These are phyloP conservation scores for Lachnellula subtilissima DNA, from an alignment of 2,329 filamentous ascomycete genomes.

Conservation along the genomic window DNA sequence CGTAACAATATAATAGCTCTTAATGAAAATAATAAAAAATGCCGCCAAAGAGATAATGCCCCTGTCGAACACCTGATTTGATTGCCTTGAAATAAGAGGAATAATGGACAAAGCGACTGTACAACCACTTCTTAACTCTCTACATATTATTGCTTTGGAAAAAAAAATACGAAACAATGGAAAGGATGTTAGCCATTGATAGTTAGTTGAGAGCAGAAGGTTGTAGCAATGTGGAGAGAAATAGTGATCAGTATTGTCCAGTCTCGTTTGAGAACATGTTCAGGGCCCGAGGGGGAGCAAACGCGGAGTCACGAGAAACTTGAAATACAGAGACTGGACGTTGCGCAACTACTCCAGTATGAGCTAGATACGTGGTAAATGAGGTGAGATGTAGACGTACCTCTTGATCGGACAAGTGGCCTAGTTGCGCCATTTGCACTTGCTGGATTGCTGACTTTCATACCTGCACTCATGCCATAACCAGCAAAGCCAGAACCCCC, in stretches of 20 bases:
- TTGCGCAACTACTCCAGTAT: constrained; percentile 21
- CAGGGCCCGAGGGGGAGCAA: constrained; percentile 9
- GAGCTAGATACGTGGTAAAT: neutral
- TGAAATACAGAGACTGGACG: constrained; percentile 14
- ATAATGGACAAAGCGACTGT: no score
- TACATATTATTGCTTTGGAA: no score
- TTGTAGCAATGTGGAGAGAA: neutral
- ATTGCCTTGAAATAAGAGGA: no score
- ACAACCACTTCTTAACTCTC: no score
- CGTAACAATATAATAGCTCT: no score
- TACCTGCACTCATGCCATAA: constrained; percentile 33
- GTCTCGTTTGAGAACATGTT: constrained; percentile 18
- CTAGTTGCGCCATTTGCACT: constrained; percentile 12
- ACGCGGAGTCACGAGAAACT: constrained; percentile 9
- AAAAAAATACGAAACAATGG: neutral
- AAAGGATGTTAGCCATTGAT: neutral
- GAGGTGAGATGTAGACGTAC: constrained; percentile 8
- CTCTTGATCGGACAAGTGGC: constrained; percentile 24
- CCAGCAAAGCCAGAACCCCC: constrained; percentile 23
- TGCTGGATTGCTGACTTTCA: constrained; percentile 31
- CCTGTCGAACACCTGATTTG: no score
- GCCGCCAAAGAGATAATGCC: no score
- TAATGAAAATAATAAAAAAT: no score
- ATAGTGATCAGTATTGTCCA: constrained; percentile 12
- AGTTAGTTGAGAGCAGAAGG: neutral